Conservation (phyloP, 164 flowering plant species). For the Magnolia officinalis region DNA sequence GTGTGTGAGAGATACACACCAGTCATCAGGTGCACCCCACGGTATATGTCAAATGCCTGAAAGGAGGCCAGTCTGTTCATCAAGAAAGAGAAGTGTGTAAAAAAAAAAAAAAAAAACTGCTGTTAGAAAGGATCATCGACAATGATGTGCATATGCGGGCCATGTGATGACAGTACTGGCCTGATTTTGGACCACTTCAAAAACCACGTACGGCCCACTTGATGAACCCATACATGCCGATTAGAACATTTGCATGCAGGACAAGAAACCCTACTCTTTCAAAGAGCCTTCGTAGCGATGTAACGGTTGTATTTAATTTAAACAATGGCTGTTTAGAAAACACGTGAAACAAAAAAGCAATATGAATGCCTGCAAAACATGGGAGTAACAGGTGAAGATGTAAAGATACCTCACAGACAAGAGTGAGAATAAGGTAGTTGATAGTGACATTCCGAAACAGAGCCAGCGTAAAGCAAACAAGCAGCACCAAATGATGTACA, state of each 20-base stretch:
- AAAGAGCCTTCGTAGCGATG: too few species aligned
- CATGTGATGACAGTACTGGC: background rate
- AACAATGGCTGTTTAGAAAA: background rate
- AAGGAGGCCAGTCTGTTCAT: background rate
- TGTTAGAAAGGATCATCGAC: background rate
- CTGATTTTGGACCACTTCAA: background rate
- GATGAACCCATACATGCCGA: background rate
- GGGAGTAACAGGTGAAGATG: background rate
- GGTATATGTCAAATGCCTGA: background rate
- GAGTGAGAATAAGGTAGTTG: slow-evolving; percentile 95
- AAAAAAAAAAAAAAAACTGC: too few species aligned
- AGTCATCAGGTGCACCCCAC: background rate
- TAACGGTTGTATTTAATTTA: too few species aligned
- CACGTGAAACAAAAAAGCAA: background rate
- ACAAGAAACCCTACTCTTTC: background rate
- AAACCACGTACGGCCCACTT: background rate
- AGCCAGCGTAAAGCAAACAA: slow-evolving; percentile 87
- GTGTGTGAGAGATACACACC: background rate
- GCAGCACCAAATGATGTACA: slow-evolving; percentile 77
- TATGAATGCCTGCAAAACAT: background rate
- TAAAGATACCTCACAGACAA: slow-evolving; percentile 79
- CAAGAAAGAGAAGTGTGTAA: too few species aligned
- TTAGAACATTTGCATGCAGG: background rate
- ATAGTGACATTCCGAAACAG: slow-evolving; percentile 80
- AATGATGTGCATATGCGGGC: background rate